Base-by-base conservation (phyloP, 331 rosid species). In the Arachis monticola region DNA sequence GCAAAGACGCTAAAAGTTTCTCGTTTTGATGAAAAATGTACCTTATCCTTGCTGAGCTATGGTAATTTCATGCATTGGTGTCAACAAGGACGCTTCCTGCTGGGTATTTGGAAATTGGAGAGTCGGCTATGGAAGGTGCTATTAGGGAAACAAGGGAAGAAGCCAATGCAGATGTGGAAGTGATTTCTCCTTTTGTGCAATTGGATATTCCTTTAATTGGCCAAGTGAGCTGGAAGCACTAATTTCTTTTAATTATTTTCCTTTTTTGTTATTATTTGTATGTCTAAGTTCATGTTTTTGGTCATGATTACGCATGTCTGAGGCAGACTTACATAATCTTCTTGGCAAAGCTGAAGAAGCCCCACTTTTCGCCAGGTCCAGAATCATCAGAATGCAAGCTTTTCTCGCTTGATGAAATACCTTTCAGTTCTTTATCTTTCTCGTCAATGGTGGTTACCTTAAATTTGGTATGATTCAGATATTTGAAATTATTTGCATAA, bases 121-220 rank as follows among this genome's bases (percentile, higher is more conserved):
- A 89, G 84, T 91, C 96, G 1, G 91, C 96, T 61, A 87, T 85
- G 59, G 97, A 91, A 83, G 97, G 97, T 78, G 97, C 97, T 53
- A 84, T 83, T 45, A 83, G 97, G 84, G 97, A 91, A 83, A 91
- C 97, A 52, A 72, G 83, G 87, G 97, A 91, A 79, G 97, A 89
- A 87, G 97, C 97, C 77, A 85, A 81, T 67, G 97, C 97, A 10
- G 91, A 91, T 3, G 97, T 91, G 51, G 96, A 89, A 82, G 88
- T 76, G 70, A 71, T 88, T 35, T 87, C 93, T n/a, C 91, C 96
- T 74, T 89, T 87, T 86, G 90, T 90, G 80, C 97, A 91, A 52
- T 77, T 91, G 83, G 96, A 91, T 67, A 87, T 89, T 81, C 97
- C 97, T 76, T 78, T 87, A 17, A 91, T 91, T 60, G 93, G 96